Conservation (phyloP, 2,329 filamentous ascomycete species). For the Fusarium circinatum region DNA sequence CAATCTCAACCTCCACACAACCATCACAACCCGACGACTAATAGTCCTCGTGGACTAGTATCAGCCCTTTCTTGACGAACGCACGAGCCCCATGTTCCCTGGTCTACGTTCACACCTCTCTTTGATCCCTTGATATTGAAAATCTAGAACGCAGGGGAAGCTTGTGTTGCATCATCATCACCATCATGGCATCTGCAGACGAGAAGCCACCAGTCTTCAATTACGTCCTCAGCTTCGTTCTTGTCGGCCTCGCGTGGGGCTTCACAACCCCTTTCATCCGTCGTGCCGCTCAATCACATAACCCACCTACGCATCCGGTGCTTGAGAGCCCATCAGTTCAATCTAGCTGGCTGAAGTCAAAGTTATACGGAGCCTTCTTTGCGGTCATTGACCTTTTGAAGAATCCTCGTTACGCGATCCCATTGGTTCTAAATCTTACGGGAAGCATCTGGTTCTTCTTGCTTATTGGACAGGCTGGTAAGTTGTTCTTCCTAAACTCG, state of each 20-base stretch:
- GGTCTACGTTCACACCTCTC: conserved; percentile 12
- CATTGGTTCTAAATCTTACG: conserved; percentile 87
- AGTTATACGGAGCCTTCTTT: conserved; percentile 73
- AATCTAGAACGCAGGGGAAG: conserved; percentile 21
- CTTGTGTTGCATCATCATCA: conserved; percentile 19
- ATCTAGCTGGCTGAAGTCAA: conserved; percentile 70
- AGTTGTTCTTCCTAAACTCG: conserved; percentile 45
- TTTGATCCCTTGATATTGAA: conserved; percentile 1
- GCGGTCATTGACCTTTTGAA: conserved; percentile 80
- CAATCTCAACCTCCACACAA: conserved; percentile 31
- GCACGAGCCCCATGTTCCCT: conserved; percentile 37
- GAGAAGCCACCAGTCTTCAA: conserved; percentile 70
- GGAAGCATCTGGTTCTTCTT: conserved; percentile 98
- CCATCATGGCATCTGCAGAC: conserved; percentile 25
- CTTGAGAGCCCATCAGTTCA: conserved; percentile 62
- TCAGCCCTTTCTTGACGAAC: conserved; percentile 1
- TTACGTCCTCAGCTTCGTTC: conserved; percentile 88
- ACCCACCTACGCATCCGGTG: conserved; percentile 67
- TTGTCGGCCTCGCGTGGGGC: conserved; percentile 93
- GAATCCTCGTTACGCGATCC: conserved; percentile 86
- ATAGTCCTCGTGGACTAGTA: conserved; percentile 26
- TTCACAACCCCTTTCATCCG: conserved; percentile 94
- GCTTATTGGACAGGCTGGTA: conserved; percentile 90
- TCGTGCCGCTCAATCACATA: conserved; percentile 80
- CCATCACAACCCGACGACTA: conserved; percentile 13